phyloP scores from a whole-genome alignment of 441 rosid genomes.

The Euphorbia celastroides region DNA sequence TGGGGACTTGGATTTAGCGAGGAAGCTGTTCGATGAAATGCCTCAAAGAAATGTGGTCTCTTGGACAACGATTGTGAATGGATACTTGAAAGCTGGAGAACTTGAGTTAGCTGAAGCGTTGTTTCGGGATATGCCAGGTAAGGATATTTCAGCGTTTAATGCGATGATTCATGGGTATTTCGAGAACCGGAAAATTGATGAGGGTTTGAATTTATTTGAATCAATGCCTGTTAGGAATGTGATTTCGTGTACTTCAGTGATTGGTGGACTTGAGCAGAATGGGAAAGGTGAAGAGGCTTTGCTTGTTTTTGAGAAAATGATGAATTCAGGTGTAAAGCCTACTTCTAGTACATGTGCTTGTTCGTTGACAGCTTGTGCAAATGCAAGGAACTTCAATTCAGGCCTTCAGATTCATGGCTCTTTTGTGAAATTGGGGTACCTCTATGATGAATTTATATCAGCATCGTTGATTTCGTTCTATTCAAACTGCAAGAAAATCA shows the following conservation, averaged over 20 bases:
- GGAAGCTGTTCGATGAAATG: conserved; percentile 63
- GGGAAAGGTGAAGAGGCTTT: conserved; percentile 56
- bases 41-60: conserved; percentile 60
- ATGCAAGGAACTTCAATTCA: conserved; percentile 32
- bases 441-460: conserved; percentile 35
- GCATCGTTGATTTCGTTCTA: conserved; percentile 64
- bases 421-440: conserved; percentile 34
- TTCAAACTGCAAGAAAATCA: conserved; percentile 52
- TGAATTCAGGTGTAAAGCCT: conserved; percentile 34
- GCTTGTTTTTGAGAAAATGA: conserved; percentile 45
- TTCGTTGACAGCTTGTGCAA: conserved; percentile 51
- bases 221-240: conserved; percentile 40
- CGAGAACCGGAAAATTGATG: conserved; percentile 35
- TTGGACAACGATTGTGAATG: conserved; percentile 68
- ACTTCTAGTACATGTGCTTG: conserved; percentile 54
- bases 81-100: conserved; percentile 44
- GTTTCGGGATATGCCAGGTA: conserved; percentile 48
- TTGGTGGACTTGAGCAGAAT: conserved; percentile 56
- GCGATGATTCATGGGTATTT: conserved; percentile 79
- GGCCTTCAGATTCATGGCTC: conserved; percentile 53
- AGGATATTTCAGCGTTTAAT: conserved; percentile 70
- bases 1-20: conserved; percentile 44
- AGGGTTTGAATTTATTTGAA: conserved; percentile 52
- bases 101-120: conserved; percentile 42
- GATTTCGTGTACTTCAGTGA: conserved; percentile 83